A percentile compares a stretch with the other conserved stretches of the same genome.
Conservation (phyloP, 1,284 basidiomycete species). For the Mixia osmundae region DNA sequence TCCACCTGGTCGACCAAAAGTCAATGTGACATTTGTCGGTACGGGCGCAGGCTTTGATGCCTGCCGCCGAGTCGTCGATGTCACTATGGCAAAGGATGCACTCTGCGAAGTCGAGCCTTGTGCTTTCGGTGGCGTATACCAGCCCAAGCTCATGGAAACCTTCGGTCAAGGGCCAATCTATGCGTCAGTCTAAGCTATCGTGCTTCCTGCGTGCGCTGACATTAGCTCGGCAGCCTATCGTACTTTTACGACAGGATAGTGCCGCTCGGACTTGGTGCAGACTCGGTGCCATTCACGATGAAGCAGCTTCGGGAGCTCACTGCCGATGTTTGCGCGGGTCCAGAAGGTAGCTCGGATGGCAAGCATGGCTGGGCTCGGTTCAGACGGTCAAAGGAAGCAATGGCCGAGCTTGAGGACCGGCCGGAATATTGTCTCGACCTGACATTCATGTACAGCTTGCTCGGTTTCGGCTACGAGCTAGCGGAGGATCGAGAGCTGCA, state of each 20-base stretch:
- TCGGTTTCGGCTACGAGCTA: conserved; percentile 67
- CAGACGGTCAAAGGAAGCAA: conserved; percentile 28
- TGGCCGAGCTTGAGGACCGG: conserved; percentile 51
- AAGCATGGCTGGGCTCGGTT: conserved; percentile 17
- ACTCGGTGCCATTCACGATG: conserved; percentile 29
- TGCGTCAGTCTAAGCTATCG: conserved; percentile 12
- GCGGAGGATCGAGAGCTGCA: conserved; percentile 38
- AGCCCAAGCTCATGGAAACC: conserved; percentile 74
- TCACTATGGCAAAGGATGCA: conserved; percentile 91
- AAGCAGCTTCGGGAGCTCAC: conserved; percentile 42
- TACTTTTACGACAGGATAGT: conserved; percentile 91
- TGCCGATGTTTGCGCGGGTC: conserved; percentile 44
- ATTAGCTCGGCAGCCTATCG: conserved; percentile 34
- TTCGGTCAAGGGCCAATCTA: conserved; percentile 32
- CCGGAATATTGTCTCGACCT: conserved; percentile 91
- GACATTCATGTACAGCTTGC: conserved; percentile 76
- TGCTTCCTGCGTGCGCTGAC: not conserved
- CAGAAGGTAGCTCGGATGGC: conserved; percentile 9
- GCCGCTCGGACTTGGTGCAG: conserved; percentile 37
- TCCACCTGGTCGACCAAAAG: conserved; percentile 29
- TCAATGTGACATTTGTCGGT: conserved; percentile 59
- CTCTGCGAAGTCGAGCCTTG: conserved; percentile 76
- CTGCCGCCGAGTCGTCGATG: conserved; percentile 60
- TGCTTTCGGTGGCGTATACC: conserved; percentile 92
- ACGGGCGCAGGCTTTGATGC: conserved; percentile 61